A percentile compares a stretch with the other conserved stretches of the same genome.
phyloP scores from a whole-genome alignment of 306 rosid species.

The Hippophae rhamnoides region DNA sequence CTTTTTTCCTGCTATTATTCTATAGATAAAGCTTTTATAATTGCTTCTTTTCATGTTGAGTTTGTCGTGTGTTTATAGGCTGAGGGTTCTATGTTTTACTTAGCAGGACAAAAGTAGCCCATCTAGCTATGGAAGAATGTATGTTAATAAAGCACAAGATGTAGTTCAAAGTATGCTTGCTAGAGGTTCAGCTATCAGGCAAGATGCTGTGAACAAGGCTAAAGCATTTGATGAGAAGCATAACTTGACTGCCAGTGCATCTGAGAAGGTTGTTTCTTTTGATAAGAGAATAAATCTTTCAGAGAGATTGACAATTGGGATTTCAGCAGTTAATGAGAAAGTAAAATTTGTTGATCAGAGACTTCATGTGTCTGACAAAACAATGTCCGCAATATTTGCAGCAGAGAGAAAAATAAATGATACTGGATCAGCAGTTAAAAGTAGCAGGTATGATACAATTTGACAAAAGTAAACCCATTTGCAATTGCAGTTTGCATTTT shows the following conservation, averaged over 20 bases:
- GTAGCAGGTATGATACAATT: constrained; percentile 57
- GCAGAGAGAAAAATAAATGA: constrained; percentile 80
- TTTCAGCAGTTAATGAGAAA: constrained; percentile 79
- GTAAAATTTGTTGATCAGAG: constrained; percentile 81
- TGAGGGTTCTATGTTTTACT: constrained; percentile 14
- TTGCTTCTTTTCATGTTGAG: neutral
- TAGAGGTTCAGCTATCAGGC: constrained; percentile 75
- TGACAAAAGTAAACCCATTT: neutral
- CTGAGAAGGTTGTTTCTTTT: constrained; percentile 73
- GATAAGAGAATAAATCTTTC: constrained; percentile 76
- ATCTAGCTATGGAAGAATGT: constrained; percentile 44
- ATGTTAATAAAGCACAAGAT: constrained; percentile 70
- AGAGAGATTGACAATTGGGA: constrained; percentile 71
- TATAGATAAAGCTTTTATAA: neutral
- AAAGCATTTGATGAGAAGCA: constrained; percentile 97
- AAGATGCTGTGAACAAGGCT: constrained; percentile 84
- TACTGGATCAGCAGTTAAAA: constrained; percentile 91
- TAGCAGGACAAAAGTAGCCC: constrained; percentile 39
- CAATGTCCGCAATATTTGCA: constrained; percentile 85
- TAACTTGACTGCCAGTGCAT: constrained; percentile 70
- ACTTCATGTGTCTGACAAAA: constrained; percentile 84
- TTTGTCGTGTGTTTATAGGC: constrained; percentile 8
- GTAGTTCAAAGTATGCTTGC: constrained; percentile 65
- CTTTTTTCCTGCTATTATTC: constrained; percentile 6
- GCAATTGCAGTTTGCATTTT: neutral